A percentile compares a stretch with the other conserved stretches of the same genome.
These are phyloP conservation scores for Pleoardoris graminearum DNA, from an alignment of 2,329 filamentous ascomycete genomes.

Conservation along the genomic window DNA sequence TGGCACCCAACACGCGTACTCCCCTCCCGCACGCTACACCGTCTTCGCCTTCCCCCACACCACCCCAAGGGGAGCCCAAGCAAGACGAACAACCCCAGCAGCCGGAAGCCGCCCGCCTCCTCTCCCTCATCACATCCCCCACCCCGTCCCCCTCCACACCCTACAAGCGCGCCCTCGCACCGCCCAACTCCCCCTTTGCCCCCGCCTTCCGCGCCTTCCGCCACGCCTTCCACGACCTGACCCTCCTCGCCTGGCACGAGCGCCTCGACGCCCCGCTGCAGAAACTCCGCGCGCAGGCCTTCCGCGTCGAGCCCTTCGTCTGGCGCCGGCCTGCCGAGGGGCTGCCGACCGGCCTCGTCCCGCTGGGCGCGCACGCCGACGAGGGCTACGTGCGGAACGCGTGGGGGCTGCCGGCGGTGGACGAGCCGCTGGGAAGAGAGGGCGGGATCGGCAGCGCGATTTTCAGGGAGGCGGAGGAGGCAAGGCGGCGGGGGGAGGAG, in stretches of 20 bases:
- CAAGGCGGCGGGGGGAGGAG: neutral
- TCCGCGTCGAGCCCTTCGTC: slow-evolving; percentile 32
- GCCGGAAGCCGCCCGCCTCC: slow-evolving; percentile 15
- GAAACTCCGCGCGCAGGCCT: slow-evolving; percentile 17
- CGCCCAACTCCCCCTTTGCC: slow-evolving; percentile 34
- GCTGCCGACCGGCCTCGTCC: slow-evolving; percentile 9
- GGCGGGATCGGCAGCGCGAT: slow-evolving; percentile 13
- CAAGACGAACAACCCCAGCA: neutral
- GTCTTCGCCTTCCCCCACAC: too few relatives aligned
- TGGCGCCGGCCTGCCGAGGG: slow-evolving; percentile 20
- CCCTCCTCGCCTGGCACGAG: slow-evolving; percentile 48
- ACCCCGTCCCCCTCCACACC: slow-evolving; percentile 6
- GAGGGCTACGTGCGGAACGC: slow-evolving; percentile 16
- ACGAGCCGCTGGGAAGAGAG: slow-evolving; percentile 7
- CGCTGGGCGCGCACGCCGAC: neutral
- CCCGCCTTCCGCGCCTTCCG: slow-evolving; percentile 45
- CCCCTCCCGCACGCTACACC: too few relatives aligned
- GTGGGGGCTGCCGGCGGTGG: slow-evolving; percentile 16
- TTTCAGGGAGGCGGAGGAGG: slow-evolving; percentile 7
- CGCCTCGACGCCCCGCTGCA: slow-evolving; percentile 35
- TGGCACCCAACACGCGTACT: too few relatives aligned
- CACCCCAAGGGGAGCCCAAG: neutral
- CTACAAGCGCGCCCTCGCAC: slow-evolving; percentile 32
- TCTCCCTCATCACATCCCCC: slow-evolving; percentile 15
- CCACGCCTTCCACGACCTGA: slow-evolving; percentile 46